Percentiles rank a stretch among this genome's conserved stretches.
Evolutionary conservation across 2,329 filamentous ascomycete genomes (phyloP).

Genomic region (Ceratocystis harringtonii): DNA sequence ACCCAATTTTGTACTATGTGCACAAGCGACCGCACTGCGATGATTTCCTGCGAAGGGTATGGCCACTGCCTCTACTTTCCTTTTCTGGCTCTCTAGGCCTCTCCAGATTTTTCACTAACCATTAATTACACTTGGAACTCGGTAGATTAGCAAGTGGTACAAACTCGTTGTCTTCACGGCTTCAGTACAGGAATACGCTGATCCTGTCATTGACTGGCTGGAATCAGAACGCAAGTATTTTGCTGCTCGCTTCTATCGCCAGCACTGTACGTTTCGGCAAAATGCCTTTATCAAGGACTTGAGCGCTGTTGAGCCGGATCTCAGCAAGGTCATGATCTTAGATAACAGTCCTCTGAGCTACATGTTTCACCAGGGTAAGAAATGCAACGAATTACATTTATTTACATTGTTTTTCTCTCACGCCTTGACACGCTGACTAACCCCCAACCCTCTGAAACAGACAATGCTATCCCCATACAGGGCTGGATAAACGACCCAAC

Average conservation of each 20-base stretch:
- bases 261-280: constrained; percentile 91
- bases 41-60: constrained; percentile 76
- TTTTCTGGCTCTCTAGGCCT: not conserved
- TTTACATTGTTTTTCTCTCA: constrained; percentile 5
- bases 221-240: constrained; percentile 96
- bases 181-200: constrained; percentile 94
- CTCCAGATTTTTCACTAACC: constrained; percentile 19
- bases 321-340: constrained; percentile 97
- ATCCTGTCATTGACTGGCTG: constrained; percentile 97
- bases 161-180: constrained; percentile 94
- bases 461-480: constrained; percentile 97
- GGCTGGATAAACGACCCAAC: constrained; percentile 99
- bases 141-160: constrained; percentile 85
- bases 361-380: constrained; percentile 88
- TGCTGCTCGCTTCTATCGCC: constrained; percentile 80
- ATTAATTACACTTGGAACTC: not conserved
- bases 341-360: constrained; percentile 98
- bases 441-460: constrained; percentile 32
- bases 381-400: constrained; percentile 10
- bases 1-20: constrained; percentile 96
- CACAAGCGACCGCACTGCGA: constrained; percentile 96
- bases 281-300: constrained; percentile 97
- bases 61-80: constrained; percentile 17
- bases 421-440: not conserved
- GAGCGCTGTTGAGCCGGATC: constrained; percentile 85